A percentile compares a stretch with the other conserved stretches of the same genome.
Evolutionary conservation across 345 rosid species (phyloP).

Genomic region (Draba incana): DNA sequence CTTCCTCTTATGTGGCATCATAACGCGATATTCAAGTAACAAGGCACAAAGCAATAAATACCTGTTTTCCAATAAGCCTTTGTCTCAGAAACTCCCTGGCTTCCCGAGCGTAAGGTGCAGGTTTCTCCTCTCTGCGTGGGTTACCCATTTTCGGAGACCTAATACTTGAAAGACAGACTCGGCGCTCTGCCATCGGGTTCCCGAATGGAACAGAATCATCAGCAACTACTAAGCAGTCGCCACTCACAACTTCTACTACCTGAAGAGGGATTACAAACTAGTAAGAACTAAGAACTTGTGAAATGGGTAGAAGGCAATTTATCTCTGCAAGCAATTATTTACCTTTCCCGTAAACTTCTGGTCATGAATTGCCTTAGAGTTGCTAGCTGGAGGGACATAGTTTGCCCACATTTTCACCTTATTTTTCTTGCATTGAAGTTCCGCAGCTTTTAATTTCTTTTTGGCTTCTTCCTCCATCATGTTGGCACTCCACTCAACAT

Average conservation of each 20-base stretch:
- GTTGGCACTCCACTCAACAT: conserved; percentile 98
- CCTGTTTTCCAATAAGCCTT: conserved; percentile 80
- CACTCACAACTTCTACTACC: conserved; percentile 98
- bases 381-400: conserved; percentile 79
- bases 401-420: conserved; percentile 84
- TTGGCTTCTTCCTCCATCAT: conserved; percentile 96
- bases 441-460: conserved; percentile 73
- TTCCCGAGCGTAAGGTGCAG: conserved; percentile 93
- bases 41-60: conserved; percentile 34
- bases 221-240: conserved; percentile 89
- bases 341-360: conserved; percentile 96
- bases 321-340: conserved; percentile 10
- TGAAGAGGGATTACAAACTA: conserved; percentile 37
- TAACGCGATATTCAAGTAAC: background rate
- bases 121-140: conserved; percentile 86
- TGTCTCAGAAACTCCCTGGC: conserved; percentile 86
- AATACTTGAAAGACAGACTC: conserved; percentile 92
- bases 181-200: conserved; percentile 79
- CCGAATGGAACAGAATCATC: conserved; percentile 91
- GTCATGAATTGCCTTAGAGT: conserved; percentile 88
- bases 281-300: conserved; percentile 8
- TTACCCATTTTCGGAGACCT: conserved; percentile 90
- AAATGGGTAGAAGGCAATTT: conserved; percentile 9
- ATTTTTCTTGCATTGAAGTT: conserved; percentile 86
- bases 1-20: conserved; percentile 7